Evolutionary conservation across 192 early-diverging fungal genomes (phyloP).

Genomic region (Polychytrium aggregatum): DNA sequence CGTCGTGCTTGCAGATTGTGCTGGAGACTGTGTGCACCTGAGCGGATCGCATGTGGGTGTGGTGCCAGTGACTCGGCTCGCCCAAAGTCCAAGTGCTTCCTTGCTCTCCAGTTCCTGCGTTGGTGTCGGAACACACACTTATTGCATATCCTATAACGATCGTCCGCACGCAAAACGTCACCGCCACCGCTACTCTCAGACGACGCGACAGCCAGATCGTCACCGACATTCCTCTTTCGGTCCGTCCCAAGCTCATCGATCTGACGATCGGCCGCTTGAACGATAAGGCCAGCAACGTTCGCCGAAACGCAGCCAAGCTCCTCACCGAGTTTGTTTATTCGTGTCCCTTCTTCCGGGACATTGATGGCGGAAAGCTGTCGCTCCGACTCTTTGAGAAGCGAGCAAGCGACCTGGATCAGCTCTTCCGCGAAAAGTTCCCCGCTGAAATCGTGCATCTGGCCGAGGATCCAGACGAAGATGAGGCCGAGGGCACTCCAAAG

Average conservation of each 20-base stretch:
- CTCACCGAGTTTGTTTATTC: conserved; percentile 71
- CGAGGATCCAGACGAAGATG: conserved; percentile 7
- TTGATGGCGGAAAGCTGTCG: conserved; percentile 74
- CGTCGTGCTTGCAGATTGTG: conserved; percentile 1
- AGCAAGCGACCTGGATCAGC: conserved; percentile 47
- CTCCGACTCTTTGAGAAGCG: conserved; percentile 57
- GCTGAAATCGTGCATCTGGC: not conserved
- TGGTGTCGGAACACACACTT: not conserved
- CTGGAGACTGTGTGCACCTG: too few relatives aligned
- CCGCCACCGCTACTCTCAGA: too few relatives aligned
- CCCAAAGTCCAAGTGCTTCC: too few relatives aligned
- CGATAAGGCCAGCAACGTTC: conserved; percentile 82
- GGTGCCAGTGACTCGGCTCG: too few relatives aligned
- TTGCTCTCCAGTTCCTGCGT: conserved; percentile 1
- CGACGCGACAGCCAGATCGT: conserved; percentile 20
- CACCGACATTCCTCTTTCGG: conserved; percentile 37
- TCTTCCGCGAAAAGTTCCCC: conserved; percentile 52
- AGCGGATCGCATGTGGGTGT: too few relatives aligned
- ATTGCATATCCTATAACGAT: not conserved
- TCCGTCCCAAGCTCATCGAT: conserved; percentile 51
- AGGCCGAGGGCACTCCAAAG: too few relatives aligned
- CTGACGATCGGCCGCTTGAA: conserved; percentile 68
- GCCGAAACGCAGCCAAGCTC: conserved; percentile 82
- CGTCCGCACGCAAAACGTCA: too few relatives aligned
- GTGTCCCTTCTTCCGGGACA: conserved; percentile 66